Evolutionary conservation across 2,329 filamentous ascomycete species (phyloP).

Genomic region (Coniella lustricola): DNA sequence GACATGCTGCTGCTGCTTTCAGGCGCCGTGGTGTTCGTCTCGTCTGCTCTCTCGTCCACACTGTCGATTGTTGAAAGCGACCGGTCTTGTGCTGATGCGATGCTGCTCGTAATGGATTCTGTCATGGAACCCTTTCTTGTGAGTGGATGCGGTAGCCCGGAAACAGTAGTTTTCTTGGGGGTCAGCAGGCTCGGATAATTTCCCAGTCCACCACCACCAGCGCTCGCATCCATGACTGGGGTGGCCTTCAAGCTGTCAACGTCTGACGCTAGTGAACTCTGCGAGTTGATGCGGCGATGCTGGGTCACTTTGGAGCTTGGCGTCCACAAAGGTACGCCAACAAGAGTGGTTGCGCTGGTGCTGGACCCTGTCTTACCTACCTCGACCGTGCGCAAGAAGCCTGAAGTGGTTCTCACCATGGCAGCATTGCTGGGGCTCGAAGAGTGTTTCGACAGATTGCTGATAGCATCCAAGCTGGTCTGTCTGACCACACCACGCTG

Average conservation of each 20-base stretch:
- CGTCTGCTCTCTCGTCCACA: conserved; percentile 39
- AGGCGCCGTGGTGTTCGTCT: conserved; percentile 3
- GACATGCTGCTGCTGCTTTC: conserved; percentile 5
- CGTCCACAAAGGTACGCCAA: conserved; percentile 18
- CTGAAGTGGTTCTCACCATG: not conserved
- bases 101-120: conserved; percentile 34
- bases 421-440: conserved; percentile 4
- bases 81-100: conserved; percentile 31
- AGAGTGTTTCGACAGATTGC: not conserved
- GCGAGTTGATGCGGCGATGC: conserved; percentile 26
- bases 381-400: no score
- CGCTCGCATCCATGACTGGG: conserved; percentile 28
- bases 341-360: no score
- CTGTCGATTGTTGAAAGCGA: conserved; percentile 52
- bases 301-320: conserved; percentile 21
- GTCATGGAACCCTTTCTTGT: conserved; percentile 9
- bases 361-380: no score
- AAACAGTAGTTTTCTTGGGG: conserved; percentile 28
- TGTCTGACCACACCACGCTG: conserved; percentile 21
- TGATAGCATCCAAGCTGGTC: not conserved
- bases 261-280: conserved; percentile 28
- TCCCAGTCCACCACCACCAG: conserved; percentile 23
- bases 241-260: conserved; percentile 36
- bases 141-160: conserved; percentile 2
- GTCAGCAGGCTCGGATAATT: conserved; percentile 32